phyloP scores from a whole-genome alignment of 108 stramenopile genomes.

The Licmophora abbreviata region DNA sequence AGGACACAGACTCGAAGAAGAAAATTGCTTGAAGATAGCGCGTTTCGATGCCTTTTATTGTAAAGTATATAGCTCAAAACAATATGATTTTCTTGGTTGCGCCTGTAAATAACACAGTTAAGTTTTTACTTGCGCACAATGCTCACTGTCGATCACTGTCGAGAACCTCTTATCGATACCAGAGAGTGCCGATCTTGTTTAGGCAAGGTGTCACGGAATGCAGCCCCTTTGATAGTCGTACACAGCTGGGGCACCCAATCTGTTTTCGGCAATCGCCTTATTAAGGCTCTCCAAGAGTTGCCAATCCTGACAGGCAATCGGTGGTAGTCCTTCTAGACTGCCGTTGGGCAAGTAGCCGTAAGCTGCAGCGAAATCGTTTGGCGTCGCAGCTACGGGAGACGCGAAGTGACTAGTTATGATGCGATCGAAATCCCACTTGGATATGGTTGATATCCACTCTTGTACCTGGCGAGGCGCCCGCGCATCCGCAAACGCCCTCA shows the following conservation, averaged over 20 bases:
- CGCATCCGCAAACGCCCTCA: constrained; percentile 49
- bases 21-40: no score
- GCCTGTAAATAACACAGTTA: no score
- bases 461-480: constrained; percentile 34
- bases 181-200: neutral
- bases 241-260: constrained; percentile 35
- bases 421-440: constrained; percentile 39
- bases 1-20: no score
- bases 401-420: constrained; percentile 59
- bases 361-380: constrained; percentile 18
- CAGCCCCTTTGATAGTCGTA: constrained; percentile 44
- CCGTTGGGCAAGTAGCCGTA: constrained; percentile 25
- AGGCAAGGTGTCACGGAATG: neutral
- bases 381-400: constrained; percentile 37
- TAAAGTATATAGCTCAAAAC: no score
- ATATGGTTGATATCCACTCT: constrained; percentile 29
- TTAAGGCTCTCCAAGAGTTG: constrained; percentile 40
- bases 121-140: no score
- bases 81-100: no score
- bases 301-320: constrained; percentile 54
- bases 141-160: neutral
- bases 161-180: neutral
- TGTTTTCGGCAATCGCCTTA: constrained; percentile 36
- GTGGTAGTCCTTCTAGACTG: constrained; percentile 19
- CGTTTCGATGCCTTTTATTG: no score